Percentiles rank a stretch among this genome's conserved stretches.
Evolutionary conservation across 495 filamentous ascomycete species (phyloP).

Genomic region (Ramalina intermedia): DNA sequence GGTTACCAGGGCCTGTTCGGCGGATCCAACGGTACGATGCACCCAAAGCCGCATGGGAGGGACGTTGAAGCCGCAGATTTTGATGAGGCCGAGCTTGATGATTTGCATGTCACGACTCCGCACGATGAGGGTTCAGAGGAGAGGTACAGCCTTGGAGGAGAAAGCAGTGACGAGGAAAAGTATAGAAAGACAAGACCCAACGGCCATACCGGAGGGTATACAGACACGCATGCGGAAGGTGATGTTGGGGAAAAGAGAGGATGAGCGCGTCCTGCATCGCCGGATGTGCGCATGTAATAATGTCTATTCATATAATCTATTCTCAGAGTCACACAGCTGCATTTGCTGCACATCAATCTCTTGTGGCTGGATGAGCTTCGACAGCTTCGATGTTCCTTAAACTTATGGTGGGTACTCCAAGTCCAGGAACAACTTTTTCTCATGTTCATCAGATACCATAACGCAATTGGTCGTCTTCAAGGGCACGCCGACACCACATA

Average conservation of each 20-base stretch:
- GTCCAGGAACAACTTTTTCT: background rate
- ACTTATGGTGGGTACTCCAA: background rate
- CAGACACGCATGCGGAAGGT: conserved; percentile 2
- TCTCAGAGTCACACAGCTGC: no score
- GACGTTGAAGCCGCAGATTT: conserved; percentile 79
- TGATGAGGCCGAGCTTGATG: conserved; percentile 77
- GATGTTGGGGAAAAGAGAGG: conserved; percentile 1
- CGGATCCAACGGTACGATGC: conserved; percentile 16
- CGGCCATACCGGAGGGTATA: conserved; percentile 10
- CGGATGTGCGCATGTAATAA: no score
- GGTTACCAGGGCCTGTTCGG: conserved; percentile 38
- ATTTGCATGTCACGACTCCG: conserved; percentile 40
- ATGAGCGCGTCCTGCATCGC: background rate
- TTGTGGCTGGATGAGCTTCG: no score
- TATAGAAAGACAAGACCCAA: conserved; percentile 19
- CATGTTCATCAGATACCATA: conserved; percentile 84
- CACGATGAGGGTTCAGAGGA: conserved; percentile 14
- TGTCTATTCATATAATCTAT: no score
- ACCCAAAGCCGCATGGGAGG: conserved; percentile 30
- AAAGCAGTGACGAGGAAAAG: conserved; percentile 38
- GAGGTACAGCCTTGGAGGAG: conserved; percentile 44
- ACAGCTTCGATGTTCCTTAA: no score
- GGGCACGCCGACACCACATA: conserved; percentile 36
- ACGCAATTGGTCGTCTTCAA: conserved; percentile 68
- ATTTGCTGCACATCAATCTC: no score